Evolutionary conservation across 2,329 filamentous ascomycete species (phyloP).

Genomic region (Exserohilum turcica): DNA sequence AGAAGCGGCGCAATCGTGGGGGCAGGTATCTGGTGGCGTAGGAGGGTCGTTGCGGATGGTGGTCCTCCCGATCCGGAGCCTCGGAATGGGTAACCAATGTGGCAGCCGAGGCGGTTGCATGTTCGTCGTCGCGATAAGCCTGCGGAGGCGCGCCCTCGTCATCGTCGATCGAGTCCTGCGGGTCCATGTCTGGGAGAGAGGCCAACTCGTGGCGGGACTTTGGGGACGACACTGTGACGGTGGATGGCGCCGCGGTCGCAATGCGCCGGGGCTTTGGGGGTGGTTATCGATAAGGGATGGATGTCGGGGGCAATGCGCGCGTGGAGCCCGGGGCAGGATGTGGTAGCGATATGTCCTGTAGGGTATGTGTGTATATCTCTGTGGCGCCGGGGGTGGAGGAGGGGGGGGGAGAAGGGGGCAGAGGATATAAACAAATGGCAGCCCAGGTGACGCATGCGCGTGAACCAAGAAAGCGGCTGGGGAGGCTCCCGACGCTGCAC

Average conservation of each 20-base stretch:
- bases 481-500: too few species aligned
- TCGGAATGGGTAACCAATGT: slow-evolving; percentile 38
- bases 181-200: slow-evolving; percentile 33
- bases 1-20: slow-evolving; percentile 61
- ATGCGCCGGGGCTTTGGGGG: slow-evolving; percentile 13
- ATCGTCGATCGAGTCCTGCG: slow-evolving; percentile 27
- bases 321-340: neutral
- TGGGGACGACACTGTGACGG: slow-evolving; percentile 35
- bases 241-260: slow-evolving; percentile 6
- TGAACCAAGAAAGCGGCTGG: too few species aligned
- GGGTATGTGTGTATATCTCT: too few species aligned
- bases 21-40: slow-evolving; percentile 41
- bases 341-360: neutral
- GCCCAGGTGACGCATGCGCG: too few species aligned
- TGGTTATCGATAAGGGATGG: slow-evolving; percentile 24
- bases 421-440: neutral
- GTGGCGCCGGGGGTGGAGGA: neutral
- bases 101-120: slow-evolving; percentile 30
- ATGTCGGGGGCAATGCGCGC: neutral
- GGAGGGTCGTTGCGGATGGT: slow-evolving; percentile 25
- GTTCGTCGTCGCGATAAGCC: slow-evolving; percentile 35
- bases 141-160: slow-evolving; percentile 37
- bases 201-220: slow-evolving; percentile 41
- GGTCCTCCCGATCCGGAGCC: slow-evolving; percentile 38
- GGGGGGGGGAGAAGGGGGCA: neutral